Base-by-base conservation (phyloP, 352 stramenopile genomes). In the Globisporangium mamillatum region DNA sequence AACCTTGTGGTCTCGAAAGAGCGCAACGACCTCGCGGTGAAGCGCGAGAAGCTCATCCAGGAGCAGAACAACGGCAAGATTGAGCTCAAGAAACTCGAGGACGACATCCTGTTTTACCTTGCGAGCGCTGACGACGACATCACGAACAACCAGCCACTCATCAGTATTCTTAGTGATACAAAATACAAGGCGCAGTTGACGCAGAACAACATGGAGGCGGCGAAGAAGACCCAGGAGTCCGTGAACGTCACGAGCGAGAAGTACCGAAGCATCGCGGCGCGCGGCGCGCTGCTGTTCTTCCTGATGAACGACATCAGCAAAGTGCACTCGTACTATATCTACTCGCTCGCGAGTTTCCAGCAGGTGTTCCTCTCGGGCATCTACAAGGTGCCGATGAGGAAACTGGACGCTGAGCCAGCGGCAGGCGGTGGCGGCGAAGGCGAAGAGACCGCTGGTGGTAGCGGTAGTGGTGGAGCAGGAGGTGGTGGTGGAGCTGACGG, bases 271-370 rank as follows among this genome's bases (percentile, higher is more conserved):
- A 98, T 99, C 61, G 96, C 96, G 7, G 95, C 95, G 8, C 84
- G 96, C 55, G 93, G 92, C 10, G 97, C 93, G 6, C 71, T 98
- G 66, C 79, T 99, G 3, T 99, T 99, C 82, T 98, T 98, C 86
- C 74, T 98, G 34, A 98, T 99, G 94, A 98, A 98, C 75, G 91
- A 98, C 63, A 95, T 99, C 68, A 93, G 90, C 73, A 99, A 99
- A 77, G 93, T 99, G 22, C 95, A 99, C 67, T 97, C 91, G 58
- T 98, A 98, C 80, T 99, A 99, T 75, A 98, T 98, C 68, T 99
- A 98, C 73, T 98, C 91, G 36, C 89, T 99, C 12, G 94, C 91
- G 24, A 95, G 94, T 2, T 99, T 99, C 86, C 95, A 98, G 64
- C 90, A 96, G 60, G 95, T 98, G 20, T 98, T 98, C 72, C 86